Conservation (phyloP, 805 yeast genomes). For the Komagataella pastoris region DNA sequence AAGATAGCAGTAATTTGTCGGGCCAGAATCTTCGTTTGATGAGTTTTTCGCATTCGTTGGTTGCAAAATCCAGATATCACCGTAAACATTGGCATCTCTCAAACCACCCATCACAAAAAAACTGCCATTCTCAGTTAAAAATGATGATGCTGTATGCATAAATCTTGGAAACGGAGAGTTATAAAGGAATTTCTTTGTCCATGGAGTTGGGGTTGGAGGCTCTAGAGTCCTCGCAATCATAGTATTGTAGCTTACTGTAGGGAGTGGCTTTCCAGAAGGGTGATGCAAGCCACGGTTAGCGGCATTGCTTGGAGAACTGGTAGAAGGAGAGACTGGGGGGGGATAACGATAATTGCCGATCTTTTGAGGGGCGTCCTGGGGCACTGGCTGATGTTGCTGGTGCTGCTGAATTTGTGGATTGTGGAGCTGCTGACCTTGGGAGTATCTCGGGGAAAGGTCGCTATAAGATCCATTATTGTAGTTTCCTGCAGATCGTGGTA, state of each 20-base stretch:
- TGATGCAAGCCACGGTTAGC: background rate
- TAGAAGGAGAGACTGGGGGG: background rate
- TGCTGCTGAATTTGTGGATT: background rate
- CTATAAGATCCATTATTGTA: background rate
- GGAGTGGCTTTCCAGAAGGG: background rate
- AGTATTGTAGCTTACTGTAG: background rate
- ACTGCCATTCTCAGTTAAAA: slow-evolving; percentile 69
- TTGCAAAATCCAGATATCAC: slow-evolving; percentile 86
- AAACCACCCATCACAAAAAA: slow-evolving; percentile 90
- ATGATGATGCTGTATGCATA: slow-evolving; percentile 76
- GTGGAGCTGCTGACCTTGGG: background rate
- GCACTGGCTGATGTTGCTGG: background rate
- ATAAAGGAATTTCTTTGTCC: slow-evolving; percentile 50
- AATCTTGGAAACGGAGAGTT: slow-evolving; percentile 90
- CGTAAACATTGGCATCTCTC: slow-evolving; percentile 83
- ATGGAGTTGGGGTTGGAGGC: slow-evolving; percentile 30
- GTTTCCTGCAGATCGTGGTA: background rate
- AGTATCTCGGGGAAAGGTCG: background rate
- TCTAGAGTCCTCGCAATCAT: background rate
- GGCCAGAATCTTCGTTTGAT: slow-evolving; percentile 6
- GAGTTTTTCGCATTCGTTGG: slow-evolving; percentile 28
- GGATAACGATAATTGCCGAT: background rate
- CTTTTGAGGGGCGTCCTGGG: background rate
- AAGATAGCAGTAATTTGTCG: slow-evolving; percentile 17
- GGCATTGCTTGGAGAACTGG: background rate